Conservation (phyloP, 495 filamentous ascomycete genomes). For the Alectoria sarmentosa region DNA sequence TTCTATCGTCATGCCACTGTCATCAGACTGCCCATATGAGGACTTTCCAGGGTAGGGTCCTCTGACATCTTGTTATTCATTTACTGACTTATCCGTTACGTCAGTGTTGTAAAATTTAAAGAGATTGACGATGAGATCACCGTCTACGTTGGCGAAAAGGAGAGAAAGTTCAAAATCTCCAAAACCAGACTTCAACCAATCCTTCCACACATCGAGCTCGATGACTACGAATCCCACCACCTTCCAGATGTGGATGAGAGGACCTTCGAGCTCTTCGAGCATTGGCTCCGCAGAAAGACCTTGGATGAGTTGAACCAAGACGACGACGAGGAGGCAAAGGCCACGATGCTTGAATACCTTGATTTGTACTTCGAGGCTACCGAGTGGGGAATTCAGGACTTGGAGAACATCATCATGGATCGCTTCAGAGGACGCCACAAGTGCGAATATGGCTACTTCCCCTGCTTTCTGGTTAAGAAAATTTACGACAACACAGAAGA, state of each 20-base stretch:
- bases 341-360: background rate
- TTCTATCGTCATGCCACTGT: too few relatives aligned
- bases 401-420: slow-evolving; percentile 18
- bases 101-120: too few relatives aligned
- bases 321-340: background rate
- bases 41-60: background rate
- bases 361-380: background rate
- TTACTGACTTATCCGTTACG: too few relatives aligned
- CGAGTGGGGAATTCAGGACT: background rate
- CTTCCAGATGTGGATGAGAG: too few relatives aligned
- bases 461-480: background rate
- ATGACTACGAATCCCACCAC: too few relatives aligned
- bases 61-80: background rate
- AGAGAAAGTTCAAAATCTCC: slow-evolving; percentile 2
- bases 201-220: too few relatives aligned
- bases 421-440: background rate
- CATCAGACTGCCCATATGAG: background rate
- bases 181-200: background rate
- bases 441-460: background rate
- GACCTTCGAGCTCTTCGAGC: too few relatives aligned
- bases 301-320: background rate
- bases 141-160: slow-evolving; percentile 5
- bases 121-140: slow-evolving; percentile 4
- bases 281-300: slow-evolving; percentile 11
- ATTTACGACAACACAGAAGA: background rate